Base-by-base conservation (phyloP, 169 alveolate genomes). In the Cryptosporidium parvum region DNA sequence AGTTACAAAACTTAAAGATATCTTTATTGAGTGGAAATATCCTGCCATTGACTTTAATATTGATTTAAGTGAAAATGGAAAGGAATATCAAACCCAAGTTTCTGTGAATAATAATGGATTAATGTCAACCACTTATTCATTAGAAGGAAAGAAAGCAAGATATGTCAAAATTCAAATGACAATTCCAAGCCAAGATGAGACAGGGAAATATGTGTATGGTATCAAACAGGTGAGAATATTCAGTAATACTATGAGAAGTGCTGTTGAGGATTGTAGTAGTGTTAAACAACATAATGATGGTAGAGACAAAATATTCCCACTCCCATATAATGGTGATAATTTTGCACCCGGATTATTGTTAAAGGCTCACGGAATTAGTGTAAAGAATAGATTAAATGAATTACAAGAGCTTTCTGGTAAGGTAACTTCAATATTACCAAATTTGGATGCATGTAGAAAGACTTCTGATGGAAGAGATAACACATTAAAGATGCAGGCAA, bases 91-190 rank as follows among this genome's bases (percentile, higher is more conserved):
- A 2, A 45, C 72, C 53, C n/a, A 18, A 5, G 39, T 62, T 45
- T 62, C 80, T 16, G 75, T 80, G 10, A 29, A 5, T 10, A 80
- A 80, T 62, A 80, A 80, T 18, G 89, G 89, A 3, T 35, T 80
- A n/a, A 61, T 39, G n/a, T 44, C 69, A 16, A 80, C 89, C 3
- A 44, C 80, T 39, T 80, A 80, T 42, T 58, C 72, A 26, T 70
- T 80, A 42, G 89, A 80, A 39, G 89, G 89, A 39, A 80, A 65
- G 48, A 80, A 80, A 35, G 89, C 89, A 10, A 80, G 89, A 45
- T 80, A 80, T 80, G 51, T 80, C 16, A 80, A 80, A 59, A 29
- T 80, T 10, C 37, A 23, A 6, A 23, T 80, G 62, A 42, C 42
- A 29, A 12, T 10, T 26, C 89, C 75, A 80, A 18, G 26, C 18